Percentiles rank a stretch among this genome's conserved stretches.
phyloP scores from a whole-genome alignment of 2,329 filamentous ascomycete species.

The Alternaria angustiovoidea region DNA sequence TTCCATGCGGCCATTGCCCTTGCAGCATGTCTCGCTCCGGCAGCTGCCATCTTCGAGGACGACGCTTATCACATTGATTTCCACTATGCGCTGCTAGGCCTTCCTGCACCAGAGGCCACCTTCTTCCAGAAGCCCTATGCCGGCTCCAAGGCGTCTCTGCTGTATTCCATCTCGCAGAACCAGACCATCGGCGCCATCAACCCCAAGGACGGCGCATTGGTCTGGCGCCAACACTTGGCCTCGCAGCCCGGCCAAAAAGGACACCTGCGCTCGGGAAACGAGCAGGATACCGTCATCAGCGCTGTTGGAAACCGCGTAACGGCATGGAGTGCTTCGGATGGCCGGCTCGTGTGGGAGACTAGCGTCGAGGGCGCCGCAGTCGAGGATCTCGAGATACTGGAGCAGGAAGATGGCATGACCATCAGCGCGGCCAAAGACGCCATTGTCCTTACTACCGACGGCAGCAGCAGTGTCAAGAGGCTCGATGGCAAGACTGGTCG shows the following conservation, averaged over 20 bases:
- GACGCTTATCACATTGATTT: slow-evolving; percentile 93
- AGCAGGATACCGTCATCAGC: slow-evolving; percentile 78
- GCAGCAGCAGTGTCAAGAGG: slow-evolving; percentile 69
- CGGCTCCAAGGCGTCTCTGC: slow-evolving; percentile 82
- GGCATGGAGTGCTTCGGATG: slow-evolving; percentile 84
- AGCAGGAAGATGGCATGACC: slow-evolving; percentile 67
- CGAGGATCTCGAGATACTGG: slow-evolving; percentile 79
- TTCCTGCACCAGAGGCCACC: slow-evolving; percentile 81
- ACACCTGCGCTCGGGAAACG: slow-evolving; percentile 76
- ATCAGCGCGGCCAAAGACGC: slow-evolving; percentile 68
- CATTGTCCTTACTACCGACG: slow-evolving; percentile 70
- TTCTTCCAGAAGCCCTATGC: slow-evolving; percentile 91
- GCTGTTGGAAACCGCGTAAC: slow-evolving; percentile 75
- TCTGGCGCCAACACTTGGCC: slow-evolving; percentile 82
- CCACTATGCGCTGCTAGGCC: slow-evolving; percentile 86
- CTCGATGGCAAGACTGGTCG: slow-evolving; percentile 76
- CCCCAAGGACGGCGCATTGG: slow-evolving; percentile 80
- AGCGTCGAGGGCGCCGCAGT: slow-evolving; percentile 65
- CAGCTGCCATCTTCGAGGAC: slow-evolving; percentile 80
- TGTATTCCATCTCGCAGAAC: slow-evolving; percentile 90
- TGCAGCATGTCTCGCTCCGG: slow-evolving; percentile 57
- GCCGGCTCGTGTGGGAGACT: slow-evolving; percentile 78
- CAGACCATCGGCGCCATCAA: slow-evolving; percentile 87
- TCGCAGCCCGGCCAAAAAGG: slow-evolving; percentile 49
- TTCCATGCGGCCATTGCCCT: slow-evolving; percentile 46